Evolutionary conservation across 306 rosid genomes (phyloP), one percentile per base, ranked within the genome.

Genomic region (Elaeagnus macrophylla): DNA sequence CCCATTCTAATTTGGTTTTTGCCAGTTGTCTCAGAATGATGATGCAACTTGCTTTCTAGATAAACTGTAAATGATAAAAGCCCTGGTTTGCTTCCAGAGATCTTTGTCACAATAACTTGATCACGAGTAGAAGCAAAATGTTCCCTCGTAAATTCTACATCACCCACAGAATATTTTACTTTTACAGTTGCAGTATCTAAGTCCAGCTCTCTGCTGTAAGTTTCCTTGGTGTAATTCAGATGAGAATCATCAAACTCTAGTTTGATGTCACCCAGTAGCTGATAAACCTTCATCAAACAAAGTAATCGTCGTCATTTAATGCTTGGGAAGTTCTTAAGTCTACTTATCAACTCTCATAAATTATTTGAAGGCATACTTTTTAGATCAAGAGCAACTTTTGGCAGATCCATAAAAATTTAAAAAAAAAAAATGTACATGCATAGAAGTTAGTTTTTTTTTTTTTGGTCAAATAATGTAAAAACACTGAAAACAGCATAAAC

Each of bases 81-180:
- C 32, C 66, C 78, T 14, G 88, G 43, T 69, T 83, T 90, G 83
- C 80, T 86, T 12, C 79, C 75, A 14, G 91, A 79, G 53, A 90
- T 61, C 77, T 64, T 86, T 58, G 84, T 66, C 72, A 78, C 91
- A 51, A 83, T 71, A 57, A 74, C 97, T 81, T 90, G 84, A 65
- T 86, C 88, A 0, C 83, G 94, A 60, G 76, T 59, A 8, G 95
- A 90, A 58, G 77, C 75, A 77, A 90, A 90, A 76, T 86, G 94
- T 58, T 81, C 94, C 79, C 97, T 77, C 10, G 79, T 77, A 64
- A 67, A 90, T 70, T 86, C 86, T 15, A 81, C 77, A 64, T 72
- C 86, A 39, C 81, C 91, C 19, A 86, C 83, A 12, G 79, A 72
- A 72, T 90, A 90, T 14, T 81, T 79, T 53, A 86, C 61, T 57